Base-by-base conservation (phyloP, 2,329 filamentous ascomycete species). In the Pyricularia grisea region DNA sequence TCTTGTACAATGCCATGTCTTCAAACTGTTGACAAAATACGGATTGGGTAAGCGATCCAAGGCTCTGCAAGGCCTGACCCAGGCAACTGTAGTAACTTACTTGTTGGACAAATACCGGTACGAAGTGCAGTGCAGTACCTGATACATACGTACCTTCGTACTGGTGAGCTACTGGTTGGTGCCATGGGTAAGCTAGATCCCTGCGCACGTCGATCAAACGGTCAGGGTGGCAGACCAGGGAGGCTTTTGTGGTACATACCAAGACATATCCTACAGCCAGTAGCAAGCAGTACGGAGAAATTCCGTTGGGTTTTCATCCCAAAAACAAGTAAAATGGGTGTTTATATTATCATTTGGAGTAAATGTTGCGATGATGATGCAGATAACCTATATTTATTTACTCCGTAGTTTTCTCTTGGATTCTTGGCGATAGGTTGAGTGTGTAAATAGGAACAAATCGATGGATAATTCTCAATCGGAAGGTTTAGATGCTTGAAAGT, bases 161-260 rank as follows among this genome's bases (percentile, higher is more conserved):
- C 20, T 55, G 42, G 42, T n/a, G 14, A 17, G 33, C 33, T 42
- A 17, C 20, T n/a, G 42, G 20, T n/a, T 55, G n/a, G 5, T 55
- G 17, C 6, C 42, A 55, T 55, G n/a, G 42, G 42, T 55, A n/a
- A 20, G 42, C 17, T 14, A 27, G 27, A 50, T 30, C 66, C 36
- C 66, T 67, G 42, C 55, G 10, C 27, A 31, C 6, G 60, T 28
- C 60, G 42, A 67, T 67, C 66, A 67, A 67, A 67, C 66, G 36
- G 42, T 67, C 17, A 14, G 36, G 25, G 65, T 67, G 65, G 27
- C 65, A 67, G 65, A 58, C 7, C 23, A 61, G 25, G 17, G 25
- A n/a, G 12, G 25, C 58, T 61, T 61, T 42, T 42, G 14, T 14
- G 20, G 20, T 28, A 28, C 60, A 30, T 5, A 30, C 11, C 33